Percentiles rank a stretch among this genome's conserved stretches.
Evolutionary conservation across 2,329 filamentous ascomycete genomes (phyloP).

Genomic region (Phialocephala sp.): DNA sequence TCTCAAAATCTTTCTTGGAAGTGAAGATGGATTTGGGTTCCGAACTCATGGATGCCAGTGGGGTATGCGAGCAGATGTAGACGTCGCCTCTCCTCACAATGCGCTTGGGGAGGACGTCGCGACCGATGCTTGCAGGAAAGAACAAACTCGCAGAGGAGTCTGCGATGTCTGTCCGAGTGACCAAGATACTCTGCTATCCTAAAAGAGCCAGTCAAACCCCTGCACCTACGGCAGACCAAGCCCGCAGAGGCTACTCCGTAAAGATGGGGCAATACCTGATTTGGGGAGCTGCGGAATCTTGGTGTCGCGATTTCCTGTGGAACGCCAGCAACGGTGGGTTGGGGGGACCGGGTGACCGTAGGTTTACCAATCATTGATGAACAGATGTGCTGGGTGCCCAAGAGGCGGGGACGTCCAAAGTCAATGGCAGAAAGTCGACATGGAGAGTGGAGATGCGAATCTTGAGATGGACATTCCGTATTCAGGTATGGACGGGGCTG

Average conservation of each 20-base stretch:
- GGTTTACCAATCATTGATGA: neutral
- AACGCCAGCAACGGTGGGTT: neutral
- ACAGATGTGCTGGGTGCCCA: neutral
- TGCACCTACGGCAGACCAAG: neutral
- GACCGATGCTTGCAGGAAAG: neutral
- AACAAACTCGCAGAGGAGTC: neutral
- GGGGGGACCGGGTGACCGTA: neutral
- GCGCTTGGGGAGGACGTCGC: neutral
- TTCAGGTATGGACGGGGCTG: neutral
- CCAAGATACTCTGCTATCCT: neutral
- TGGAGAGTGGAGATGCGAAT: neutral
- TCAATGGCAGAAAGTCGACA: conserved; percentile 1
- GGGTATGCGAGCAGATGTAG: no score
- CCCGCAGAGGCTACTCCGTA: neutral
- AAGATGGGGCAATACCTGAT: neutral
- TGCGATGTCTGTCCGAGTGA: neutral
- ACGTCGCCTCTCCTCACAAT: neutral
- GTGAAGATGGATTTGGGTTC: conserved; percentile 37
- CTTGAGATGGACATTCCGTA: neutral
- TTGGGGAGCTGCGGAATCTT: neutral
- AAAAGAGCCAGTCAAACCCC: neutral
- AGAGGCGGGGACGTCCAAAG: neutral
- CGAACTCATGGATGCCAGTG: no score
- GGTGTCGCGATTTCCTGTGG: neutral
- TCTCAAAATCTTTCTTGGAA: conserved; percentile 32